A percentile compares a stretch with the other conserved stretches of the same genome.
Conservation (phyloP, 495 filamentous ascomycete species). For the Sporormia fimetaria region DNA sequence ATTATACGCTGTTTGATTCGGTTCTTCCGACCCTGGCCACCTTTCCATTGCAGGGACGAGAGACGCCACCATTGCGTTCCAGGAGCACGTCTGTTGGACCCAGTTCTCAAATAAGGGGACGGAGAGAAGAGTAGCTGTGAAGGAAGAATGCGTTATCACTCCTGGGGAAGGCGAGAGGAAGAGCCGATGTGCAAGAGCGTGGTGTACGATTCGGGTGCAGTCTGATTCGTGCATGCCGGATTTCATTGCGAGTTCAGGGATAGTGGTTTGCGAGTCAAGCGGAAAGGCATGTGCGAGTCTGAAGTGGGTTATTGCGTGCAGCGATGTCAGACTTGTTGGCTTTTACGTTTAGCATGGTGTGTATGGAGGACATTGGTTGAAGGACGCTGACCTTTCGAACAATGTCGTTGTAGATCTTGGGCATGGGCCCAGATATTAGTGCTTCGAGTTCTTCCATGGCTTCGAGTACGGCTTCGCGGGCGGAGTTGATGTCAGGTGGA, state of each 20-base stretch:
- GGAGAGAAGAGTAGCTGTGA: not conserved
- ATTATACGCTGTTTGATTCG: conserved; percentile 4
- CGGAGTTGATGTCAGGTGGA: not conserved
- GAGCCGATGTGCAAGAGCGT: conserved; percentile 1
- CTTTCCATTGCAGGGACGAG: conserved; percentile 1
- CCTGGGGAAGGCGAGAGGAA: not conserved
- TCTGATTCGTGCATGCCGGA: not conserved
- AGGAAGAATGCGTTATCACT: conserved; percentile 1
- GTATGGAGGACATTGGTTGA: conserved; percentile 1
- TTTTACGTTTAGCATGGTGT: conserved; percentile 4
- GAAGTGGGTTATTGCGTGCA: conserved; percentile 1
- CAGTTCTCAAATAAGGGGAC: not conserved
- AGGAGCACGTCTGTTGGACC: not conserved
- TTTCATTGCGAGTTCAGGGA: conserved; percentile 1
- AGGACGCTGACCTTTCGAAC: too few relatives aligned
- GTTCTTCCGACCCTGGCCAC: conserved; percentile 9
- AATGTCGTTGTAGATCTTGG: conserved; percentile 16
- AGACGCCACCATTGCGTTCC: not conserved
- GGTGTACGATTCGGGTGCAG: not conserved
- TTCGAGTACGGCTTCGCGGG: not conserved
- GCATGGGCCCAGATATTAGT: conserved; percentile 11
- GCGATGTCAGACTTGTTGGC: not conserved
- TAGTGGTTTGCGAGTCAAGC: not conserved
- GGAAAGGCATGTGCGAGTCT: not conserved
- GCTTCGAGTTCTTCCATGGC: conserved; percentile 2